A percentile compares a stretch with the other conserved stretches of the same genome.
Conservation (phyloP, 2,329 filamentous ascomycete genomes). For the Colletotrichum tamarilloi region DNA sequence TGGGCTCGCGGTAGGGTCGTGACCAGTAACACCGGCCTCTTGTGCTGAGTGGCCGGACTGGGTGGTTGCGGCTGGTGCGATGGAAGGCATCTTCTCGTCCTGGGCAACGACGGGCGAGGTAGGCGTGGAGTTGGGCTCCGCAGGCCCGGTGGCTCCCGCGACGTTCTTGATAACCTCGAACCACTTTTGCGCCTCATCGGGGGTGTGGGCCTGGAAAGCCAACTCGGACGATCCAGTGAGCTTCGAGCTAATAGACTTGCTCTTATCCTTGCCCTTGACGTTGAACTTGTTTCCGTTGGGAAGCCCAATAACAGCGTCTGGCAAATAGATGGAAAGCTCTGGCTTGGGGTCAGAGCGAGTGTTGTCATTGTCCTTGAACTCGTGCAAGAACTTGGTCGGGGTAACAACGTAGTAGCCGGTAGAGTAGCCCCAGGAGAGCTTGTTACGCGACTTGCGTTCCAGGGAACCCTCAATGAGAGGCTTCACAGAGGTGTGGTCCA, state of each 20-base stretch:
- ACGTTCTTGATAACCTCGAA: conserved; percentile 76
- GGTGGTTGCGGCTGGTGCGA: conserved; percentile 37
- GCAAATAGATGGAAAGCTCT: conserved; percentile 90
- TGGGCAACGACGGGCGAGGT: conserved; percentile 45
- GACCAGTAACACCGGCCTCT: conserved; percentile 58
- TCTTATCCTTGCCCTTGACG: conserved; percentile 93
- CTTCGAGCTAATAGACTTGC: conserved; percentile 83
- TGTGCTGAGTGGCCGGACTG: conserved; percentile 51
- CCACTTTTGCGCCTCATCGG: conserved; percentile 87
- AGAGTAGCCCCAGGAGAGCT: conserved; percentile 81
- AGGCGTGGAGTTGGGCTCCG: conserved; percentile 42
- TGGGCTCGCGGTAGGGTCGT: conserved; percentile 36
- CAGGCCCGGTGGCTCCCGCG: conserved; percentile 61
- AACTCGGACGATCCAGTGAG: conserved; percentile 84
- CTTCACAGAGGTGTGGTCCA: conserved; percentile 82
- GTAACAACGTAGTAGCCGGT: conserved; percentile 92
- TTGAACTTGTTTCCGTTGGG: conserved; percentile 86
- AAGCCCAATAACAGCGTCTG: conserved; percentile 83
- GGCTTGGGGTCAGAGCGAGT: conserved; percentile 78
- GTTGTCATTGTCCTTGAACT: conserved; percentile 93
- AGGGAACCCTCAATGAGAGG: conserved; percentile 88
- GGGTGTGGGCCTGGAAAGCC: conserved; percentile 86
- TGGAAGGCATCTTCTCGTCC: conserved; percentile 41
- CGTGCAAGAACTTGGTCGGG: conserved; percentile 88
- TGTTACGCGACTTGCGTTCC: conserved; percentile 90